Evolutionary conservation across 331 rosid genomes (phyloP), one percentile per base, ranked within the genome.

Genomic region (Acacia concinna): DNA sequence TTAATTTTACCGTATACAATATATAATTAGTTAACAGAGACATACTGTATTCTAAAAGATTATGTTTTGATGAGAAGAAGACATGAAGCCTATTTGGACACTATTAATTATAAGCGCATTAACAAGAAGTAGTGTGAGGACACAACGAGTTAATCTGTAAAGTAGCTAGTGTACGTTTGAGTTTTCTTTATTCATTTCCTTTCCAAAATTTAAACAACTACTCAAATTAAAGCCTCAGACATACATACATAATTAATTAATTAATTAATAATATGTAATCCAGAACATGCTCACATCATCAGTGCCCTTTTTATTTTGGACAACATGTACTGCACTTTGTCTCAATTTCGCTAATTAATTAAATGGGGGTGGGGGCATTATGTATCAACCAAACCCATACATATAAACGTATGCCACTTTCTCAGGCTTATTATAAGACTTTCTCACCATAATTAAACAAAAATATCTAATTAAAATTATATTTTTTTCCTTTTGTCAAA

Each of bases 311-410:
- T 18, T 35, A 14, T 62, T 62, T 30, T 31, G 49, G 5, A 74
- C 52, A 74, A 68, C 84, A 56, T 67, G 80, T 79, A 23, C 54
- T 67, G 71, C 84, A 68, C 71, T 54, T 54, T 81, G 76, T 81
- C 80, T 41, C 25, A 44, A 46, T 41, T 59, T 67, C 35, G 65
- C 70, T 21, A 54, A 54, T 38, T 41, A 67, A 17, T 31, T 38
- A 52, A 27, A 28, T 56, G 52, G 38, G 28, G 46, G 79, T 73
- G 83, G 83, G 82, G 79, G 76, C 37, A 54, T 41, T 31, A 74
- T 80, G 79, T 73, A 80, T 31, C 75, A n/a, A 41, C 70, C 62
- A 72, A 71, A 71, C 15, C 28, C 51, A 80, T 56, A 73, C 69
- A 27, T 15, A 47, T 31, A 72, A 63, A 60, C 35, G 34, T 54